Base-by-base conservation (phyloP, 495 filamentous ascomycete species). In the Alectoria sarmentosa region DNA sequence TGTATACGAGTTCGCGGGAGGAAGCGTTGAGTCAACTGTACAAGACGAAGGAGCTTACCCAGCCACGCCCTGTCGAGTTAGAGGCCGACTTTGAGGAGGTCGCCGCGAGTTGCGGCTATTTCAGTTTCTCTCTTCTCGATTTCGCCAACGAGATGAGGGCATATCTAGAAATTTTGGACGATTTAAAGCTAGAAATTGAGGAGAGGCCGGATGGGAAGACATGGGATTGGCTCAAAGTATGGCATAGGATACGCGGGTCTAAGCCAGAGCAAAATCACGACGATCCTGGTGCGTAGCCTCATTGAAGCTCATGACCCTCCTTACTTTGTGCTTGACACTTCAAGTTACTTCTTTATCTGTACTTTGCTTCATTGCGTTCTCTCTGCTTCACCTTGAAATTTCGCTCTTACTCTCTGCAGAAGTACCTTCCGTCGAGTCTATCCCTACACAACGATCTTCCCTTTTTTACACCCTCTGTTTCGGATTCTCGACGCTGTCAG, bases 41-140 rank as follows among this genome's bases (percentile, higher is more conserved):
- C 74, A 86, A 84, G 65, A 85, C 80, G 49, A 88, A 90, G 62
- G 86, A 90, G 61, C 77, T 90, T 30, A 82, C 84, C 46, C 83
- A 83, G 62, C 76, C 85, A 7, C 79, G 84, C 38, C 82, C 84
- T 3, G 78, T 89, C 39, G 86, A 87, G 48, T 78, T 90, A n/a
- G 88, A 93, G 65, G 94, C 94, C 9, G 94, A 96, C 71, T 88
- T 96, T 58, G 94, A 98, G 73, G 94, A 98, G 74, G 91, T 98
- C 13, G 90, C 92, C 38, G 94, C 94, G 8, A 93, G 90, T 54
- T 98, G 94, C 70, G 92, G 93, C 4, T 91, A 98, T 71, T 98
- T 97, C 72, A 90, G 88, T 71, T 96, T 91, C 70, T 92, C 89
- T 26, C 78, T 98, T 34, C 81, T 92, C 63, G 87, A 91, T 66